Evolutionary conservation across 1,284 basidiomycete genomes (phyloP).

Genomic region (Sporisorium scitamineum): DNA sequence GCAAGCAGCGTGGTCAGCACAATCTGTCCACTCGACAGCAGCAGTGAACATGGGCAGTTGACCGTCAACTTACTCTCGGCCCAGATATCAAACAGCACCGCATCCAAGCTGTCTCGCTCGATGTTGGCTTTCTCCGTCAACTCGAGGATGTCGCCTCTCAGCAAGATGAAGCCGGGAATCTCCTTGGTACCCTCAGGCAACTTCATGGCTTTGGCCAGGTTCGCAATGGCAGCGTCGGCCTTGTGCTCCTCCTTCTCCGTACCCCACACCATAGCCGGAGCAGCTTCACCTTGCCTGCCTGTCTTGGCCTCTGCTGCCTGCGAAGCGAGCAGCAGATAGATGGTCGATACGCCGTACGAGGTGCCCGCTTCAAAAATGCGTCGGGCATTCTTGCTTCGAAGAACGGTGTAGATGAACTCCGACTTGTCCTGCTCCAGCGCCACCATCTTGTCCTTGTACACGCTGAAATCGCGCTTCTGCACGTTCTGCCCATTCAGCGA

Average conservation of each 20-base stretch:
- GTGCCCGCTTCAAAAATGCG: slow-evolving; percentile 44
- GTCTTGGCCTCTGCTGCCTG: slow-evolving; percentile 5
- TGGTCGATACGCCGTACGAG: slow-evolving; percentile 41
- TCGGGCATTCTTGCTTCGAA: slow-evolving; percentile 32
- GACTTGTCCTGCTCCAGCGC: slow-evolving; percentile 47
- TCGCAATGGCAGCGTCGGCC: slow-evolving; percentile 25
- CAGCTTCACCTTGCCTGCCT: not conserved
- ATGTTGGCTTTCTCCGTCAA: slow-evolving; percentile 25
- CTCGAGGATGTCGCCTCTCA: slow-evolving; percentile 39
- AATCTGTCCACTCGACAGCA: too few species aligned
- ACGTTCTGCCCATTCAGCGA: slow-evolving; percentile 35
- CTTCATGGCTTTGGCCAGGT: slow-evolving; percentile 26
- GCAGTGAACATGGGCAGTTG: not conserved
- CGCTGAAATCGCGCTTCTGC: slow-evolving; percentile 32
- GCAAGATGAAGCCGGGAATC: slow-evolving; percentile 34
- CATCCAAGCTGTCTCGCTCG: slow-evolving; percentile 24
- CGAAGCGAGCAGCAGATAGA: slow-evolving; percentile 32
- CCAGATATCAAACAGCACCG: slow-evolving; percentile 50
- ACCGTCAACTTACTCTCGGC: slow-evolving; percentile 29
- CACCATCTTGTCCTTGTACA: slow-evolving; percentile 42
- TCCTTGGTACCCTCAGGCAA: slow-evolving; percentile 22
- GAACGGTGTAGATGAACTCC: slow-evolving; percentile 24
- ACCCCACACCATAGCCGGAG: slow-evolving; percentile 28
- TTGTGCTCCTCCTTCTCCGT: slow-evolving; percentile 47
- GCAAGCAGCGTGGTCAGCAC: slow-evolving; percentile 2